phyloP scores from a whole-genome alignment of 768 basidiomycete species.

The Tulasnella sp. region DNA sequence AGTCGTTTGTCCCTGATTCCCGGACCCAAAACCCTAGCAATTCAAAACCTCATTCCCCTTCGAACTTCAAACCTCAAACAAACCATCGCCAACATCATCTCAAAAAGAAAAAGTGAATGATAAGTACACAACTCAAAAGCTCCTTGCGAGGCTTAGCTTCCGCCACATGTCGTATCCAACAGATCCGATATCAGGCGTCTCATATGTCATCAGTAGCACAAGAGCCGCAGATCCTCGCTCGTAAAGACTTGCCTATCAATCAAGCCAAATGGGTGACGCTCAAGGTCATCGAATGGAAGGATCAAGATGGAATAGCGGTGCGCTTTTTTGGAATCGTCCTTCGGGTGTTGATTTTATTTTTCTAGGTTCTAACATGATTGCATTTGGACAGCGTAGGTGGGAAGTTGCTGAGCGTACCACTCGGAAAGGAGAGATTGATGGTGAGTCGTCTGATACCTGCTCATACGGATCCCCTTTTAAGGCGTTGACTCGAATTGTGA shows the following conservation, averaged over 20 bases:
- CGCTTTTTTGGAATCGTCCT: no score
- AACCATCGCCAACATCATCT: no score
- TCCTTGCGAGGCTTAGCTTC: no score
- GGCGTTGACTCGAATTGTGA: no score
- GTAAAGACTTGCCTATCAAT: constrained; percentile 24
- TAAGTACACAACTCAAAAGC: no score
- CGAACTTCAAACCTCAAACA: no score
- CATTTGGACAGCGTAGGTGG: constrained; percentile 58
- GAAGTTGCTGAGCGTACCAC: constrained; percentile 81
- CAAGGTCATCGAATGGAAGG: constrained; percentile 69
- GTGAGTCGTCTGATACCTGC: constrained; percentile 28
- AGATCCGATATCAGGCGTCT: no score
- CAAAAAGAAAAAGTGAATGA: no score
- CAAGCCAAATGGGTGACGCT: constrained; percentile 68
- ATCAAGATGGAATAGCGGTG: constrained; percentile 67
- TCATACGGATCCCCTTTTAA: not conserved
- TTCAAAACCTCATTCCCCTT: no score
- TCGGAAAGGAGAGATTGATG: constrained; percentile 68
- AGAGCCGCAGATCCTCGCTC: constrained; percentile 41
- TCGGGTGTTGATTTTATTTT: not conserved
- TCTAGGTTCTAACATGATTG: not conserved
- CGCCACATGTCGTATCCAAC: not conserved
- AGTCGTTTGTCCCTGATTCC: no score
- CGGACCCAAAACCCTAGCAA: no score
- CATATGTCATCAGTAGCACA: constrained; percentile 17